Evolutionary conservation across 108 stramenopile genomes (phyloP).

Genomic region (Heterococcus sp.): DNA sequence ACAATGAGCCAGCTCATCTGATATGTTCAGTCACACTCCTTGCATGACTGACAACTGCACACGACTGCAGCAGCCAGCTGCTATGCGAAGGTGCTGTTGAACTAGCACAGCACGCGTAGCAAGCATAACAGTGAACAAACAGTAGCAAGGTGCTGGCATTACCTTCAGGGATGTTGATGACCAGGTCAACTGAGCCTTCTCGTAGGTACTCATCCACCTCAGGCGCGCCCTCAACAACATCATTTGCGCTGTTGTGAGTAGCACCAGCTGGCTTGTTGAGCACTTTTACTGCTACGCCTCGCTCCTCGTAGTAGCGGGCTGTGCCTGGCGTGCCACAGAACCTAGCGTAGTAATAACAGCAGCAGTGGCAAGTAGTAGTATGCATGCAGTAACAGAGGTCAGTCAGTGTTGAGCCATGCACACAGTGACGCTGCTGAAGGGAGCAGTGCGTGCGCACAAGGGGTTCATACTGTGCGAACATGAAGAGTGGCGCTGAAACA

Average conservation of each 20-base stretch:
- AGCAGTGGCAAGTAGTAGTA: too few relatives aligned
- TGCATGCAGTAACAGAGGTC: too few relatives aligned
- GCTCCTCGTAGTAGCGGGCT: constrained; percentile 33
- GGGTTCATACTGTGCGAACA: too few relatives aligned
- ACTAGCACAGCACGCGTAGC: not conserved
- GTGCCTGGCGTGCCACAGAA: constrained; percentile 61
- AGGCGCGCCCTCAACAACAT: constrained; percentile 6
- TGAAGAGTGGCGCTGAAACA: too few relatives aligned
- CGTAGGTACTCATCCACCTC: constrained; percentile 23
- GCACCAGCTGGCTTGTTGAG: constrained; percentile 10
- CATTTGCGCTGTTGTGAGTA: not conserved
- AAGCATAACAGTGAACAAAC: not conserved
- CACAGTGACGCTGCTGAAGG: too few relatives aligned
- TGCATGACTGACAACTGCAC: not conserved
- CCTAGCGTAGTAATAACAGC: too few relatives aligned
- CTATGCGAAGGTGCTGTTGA: too few relatives aligned
- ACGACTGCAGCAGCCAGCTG: too few relatives aligned
- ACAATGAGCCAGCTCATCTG: not conserved
- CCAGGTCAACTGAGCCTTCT: constrained; percentile 47
- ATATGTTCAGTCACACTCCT: not conserved
- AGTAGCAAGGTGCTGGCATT: not conserved
- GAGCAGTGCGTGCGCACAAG: too few relatives aligned
- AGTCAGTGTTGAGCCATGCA: too few relatives aligned
- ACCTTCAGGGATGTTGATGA: constrained; percentile 65
- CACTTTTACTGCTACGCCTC: constrained; percentile 17